phyloP scores from a whole-genome alignment of 495 filamentous ascomycete species.

The Aspergillus steynii region DNA sequence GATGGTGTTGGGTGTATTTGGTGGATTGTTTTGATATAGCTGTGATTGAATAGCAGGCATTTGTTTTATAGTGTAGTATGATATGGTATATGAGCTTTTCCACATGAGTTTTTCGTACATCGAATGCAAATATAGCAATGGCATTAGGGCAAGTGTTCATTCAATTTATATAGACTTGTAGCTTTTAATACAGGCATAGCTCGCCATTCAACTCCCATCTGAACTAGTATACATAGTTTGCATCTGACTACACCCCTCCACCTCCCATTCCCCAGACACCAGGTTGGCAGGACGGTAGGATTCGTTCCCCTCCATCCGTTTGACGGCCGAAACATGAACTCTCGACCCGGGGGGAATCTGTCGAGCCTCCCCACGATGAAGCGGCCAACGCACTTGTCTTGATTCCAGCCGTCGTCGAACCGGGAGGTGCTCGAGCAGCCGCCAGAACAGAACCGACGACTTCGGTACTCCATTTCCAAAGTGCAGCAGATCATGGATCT shows the following conservation, averaged over 20 bases:
- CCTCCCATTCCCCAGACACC: conserved; percentile 32
- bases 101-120: no score
- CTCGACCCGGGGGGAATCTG: conserved; percentile 69
- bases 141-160: no score
- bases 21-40: background rate
- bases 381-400: conserved; percentile 70
- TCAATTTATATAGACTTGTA: no score
- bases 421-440: conserved; percentile 76
- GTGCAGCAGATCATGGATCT: conserved; percentile 69
- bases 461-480: conserved; percentile 58
- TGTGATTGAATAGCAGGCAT: no score
- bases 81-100: no score
- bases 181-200: no score
- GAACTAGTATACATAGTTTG: no score
- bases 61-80: no score
- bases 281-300: conserved; percentile 73
- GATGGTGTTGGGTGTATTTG: background rate
- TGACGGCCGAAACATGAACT: conserved; percentile 69
- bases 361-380: conserved; percentile 70
- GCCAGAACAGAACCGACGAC: conserved; percentile 64
- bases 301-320: conserved; percentile 60
- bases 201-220: no score
- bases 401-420: conserved; percentile 76
- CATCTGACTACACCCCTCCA: no score
- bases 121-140: no score